phyloP scores from a whole-genome alignment of 148 eudicot species.

The Vaccinium macrocarpon region DNA sequence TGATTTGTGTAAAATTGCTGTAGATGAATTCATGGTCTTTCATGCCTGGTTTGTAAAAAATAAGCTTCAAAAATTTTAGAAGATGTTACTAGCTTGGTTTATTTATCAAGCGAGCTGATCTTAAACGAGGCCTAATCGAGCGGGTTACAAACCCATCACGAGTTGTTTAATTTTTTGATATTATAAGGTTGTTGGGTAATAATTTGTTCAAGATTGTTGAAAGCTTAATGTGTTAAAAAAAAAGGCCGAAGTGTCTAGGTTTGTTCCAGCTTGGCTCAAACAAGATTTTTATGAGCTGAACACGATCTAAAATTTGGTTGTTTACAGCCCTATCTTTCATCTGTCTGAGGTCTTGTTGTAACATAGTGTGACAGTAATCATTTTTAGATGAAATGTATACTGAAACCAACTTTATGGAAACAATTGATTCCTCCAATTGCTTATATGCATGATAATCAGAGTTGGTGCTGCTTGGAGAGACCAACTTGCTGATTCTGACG shows the following conservation, averaged over 20 bases:
- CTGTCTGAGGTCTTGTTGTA: slow-evolving; percentile 5
- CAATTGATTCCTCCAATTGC: background rate
- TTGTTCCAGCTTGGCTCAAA: background rate
- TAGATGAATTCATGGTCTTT: background rate
- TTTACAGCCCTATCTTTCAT: background rate
- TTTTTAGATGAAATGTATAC: background rate
- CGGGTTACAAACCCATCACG: background rate
- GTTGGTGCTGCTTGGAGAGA: background rate
- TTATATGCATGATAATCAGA: background rate
- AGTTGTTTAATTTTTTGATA: background rate
- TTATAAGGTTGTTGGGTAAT: background rate
- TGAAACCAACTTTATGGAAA: background rate
- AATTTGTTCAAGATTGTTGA: background rate
- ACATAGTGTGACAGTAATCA: background rate
- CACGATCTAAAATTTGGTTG: background rate
- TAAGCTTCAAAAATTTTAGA: background rate
- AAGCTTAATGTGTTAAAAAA: background rate
- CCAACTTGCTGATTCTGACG: background rate
- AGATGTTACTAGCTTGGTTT: background rate
- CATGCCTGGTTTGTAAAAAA: background rate
- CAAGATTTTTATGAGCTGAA: background rate
- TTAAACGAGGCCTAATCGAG: background rate
- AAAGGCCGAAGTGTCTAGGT: background rate
- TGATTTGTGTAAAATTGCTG: background rate
- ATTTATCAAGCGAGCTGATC: background rate